Percentiles rank a stretch among this genome's conserved stretches.
These are phyloP conservation scores for Salix udensis DNA, from an alignment of 345 rosid genomes.

Conservation along the genomic window DNA sequence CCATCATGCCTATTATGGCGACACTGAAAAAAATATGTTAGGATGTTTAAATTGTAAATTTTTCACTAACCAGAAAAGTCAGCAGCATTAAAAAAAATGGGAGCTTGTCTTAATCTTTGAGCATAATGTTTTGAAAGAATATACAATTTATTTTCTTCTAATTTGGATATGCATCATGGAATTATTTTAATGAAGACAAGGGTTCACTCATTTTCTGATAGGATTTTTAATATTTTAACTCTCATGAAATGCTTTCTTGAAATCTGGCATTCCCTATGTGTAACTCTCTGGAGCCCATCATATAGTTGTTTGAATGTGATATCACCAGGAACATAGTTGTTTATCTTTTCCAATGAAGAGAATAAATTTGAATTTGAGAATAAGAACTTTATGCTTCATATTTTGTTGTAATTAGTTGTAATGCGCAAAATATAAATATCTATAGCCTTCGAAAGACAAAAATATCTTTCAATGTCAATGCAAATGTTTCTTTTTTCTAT, in stretches of 20 bases:
- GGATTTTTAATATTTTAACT: background rate
- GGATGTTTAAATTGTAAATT: background rate
- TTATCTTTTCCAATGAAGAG: background rate
- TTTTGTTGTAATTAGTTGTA: background rate
- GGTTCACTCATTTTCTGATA: background rate
- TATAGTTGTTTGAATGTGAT: background rate
- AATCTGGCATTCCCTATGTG: background rate
- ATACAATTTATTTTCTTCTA: background rate
- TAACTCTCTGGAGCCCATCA: background rate
- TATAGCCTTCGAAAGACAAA: background rate
- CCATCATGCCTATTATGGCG: background rate
- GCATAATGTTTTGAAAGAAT: background rate
- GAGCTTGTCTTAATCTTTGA: background rate
- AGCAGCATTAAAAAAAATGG: background rate
- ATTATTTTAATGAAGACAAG: background rate
- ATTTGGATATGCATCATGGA: background rate
- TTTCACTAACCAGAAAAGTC: background rate
- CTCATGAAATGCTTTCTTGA: background rate
- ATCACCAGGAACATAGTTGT: background rate
- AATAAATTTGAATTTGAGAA: background rate
- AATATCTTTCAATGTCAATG: background rate
- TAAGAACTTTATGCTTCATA: background rate
- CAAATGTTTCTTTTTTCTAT: background rate
- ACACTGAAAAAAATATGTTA: background rate
- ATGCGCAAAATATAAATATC: background rate